Conservation (phyloP, 345 rosid genomes). For the Eucalyptus marginata region DNA sequence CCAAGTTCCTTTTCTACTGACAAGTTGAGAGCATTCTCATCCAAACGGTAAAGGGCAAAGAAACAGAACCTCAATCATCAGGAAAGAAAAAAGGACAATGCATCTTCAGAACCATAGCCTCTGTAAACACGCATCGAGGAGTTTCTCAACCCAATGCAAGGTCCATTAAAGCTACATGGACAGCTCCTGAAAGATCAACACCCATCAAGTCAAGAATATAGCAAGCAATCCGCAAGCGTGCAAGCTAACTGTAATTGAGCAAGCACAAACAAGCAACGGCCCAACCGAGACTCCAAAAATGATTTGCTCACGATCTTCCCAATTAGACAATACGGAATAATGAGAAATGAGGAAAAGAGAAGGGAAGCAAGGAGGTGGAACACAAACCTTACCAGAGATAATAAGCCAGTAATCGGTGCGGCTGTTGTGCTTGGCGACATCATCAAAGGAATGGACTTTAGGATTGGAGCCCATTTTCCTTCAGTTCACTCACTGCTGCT, state of each 20-base stretch:
- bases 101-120: neutral
- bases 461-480: slow-evolving; percentile 11
- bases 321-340: neutral
- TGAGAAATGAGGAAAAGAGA: neutral
- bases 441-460: slow-evolving; percentile 26
- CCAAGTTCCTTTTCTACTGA: neutral
- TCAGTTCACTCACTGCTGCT: neutral
- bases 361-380: neutral
- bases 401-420: slow-evolving; percentile 55
- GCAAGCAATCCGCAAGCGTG: neutral
- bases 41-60: neutral
- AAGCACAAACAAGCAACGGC: neutral
- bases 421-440: slow-evolving; percentile 39
- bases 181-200: neutral
- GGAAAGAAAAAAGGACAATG: neutral
- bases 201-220: neutral
- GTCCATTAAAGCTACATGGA: neutral
- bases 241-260: neutral
- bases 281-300: neutral
- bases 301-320: neutral
- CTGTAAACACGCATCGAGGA: neutral
- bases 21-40: neutral
- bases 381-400: slow-evolving; percentile 57
- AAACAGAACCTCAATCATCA: neutral
- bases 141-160: neutral